Percentiles rank a stretch among this genome's conserved stretches.
Conservation (phyloP, 495 filamentous ascomycete genomes). For the Pseudotulostoma volvatum region DNA sequence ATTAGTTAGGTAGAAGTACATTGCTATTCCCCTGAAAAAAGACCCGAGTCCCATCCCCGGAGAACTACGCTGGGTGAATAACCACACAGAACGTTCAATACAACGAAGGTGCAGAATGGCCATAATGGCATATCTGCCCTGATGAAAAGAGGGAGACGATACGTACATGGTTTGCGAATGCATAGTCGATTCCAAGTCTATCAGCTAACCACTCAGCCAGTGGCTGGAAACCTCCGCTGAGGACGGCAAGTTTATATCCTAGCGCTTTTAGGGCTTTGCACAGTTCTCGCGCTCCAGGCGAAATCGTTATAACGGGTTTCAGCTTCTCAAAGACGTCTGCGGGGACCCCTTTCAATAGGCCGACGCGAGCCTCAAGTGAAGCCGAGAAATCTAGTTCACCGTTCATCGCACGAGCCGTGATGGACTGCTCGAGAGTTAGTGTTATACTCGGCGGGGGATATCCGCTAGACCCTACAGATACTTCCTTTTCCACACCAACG, state of each 20-base stretch:
- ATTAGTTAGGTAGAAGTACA: no score
- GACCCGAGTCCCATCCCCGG: no score
- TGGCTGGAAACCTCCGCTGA: slow-evolving; percentile 84
- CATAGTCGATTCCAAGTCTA: slow-evolving; percentile 69
- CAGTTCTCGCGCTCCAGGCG: slow-evolving; percentile 62
- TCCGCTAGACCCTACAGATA: slow-evolving; percentile 30
- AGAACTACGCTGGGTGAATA: no score
- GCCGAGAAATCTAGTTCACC: slow-evolving; percentile 89
- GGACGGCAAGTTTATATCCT: slow-evolving; percentile 72
- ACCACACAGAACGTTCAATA: no score
- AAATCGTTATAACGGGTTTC: slow-evolving; percentile 52
- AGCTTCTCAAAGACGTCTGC: slow-evolving; percentile 69
- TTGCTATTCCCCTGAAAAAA: no score
- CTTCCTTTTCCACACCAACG: slow-evolving; percentile 53
- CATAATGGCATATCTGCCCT: no score
- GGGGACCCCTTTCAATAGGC: slow-evolving; percentile 63
- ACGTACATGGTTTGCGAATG: slow-evolving; percentile 63
- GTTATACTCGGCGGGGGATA: slow-evolving; percentile 6
- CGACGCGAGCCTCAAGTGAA: slow-evolving; percentile 61
- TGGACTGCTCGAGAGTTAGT: slow-evolving; percentile 30
- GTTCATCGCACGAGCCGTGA: slow-evolving; percentile 87
- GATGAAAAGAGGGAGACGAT: background rate
- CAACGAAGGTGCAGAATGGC: no score
- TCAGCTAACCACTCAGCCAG: slow-evolving; percentile 72
- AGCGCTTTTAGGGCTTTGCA: slow-evolving; percentile 52